Evolutionary conservation across 148 eudicot genomes (phyloP).

Genomic region (Selenicereus undatus): DNA sequence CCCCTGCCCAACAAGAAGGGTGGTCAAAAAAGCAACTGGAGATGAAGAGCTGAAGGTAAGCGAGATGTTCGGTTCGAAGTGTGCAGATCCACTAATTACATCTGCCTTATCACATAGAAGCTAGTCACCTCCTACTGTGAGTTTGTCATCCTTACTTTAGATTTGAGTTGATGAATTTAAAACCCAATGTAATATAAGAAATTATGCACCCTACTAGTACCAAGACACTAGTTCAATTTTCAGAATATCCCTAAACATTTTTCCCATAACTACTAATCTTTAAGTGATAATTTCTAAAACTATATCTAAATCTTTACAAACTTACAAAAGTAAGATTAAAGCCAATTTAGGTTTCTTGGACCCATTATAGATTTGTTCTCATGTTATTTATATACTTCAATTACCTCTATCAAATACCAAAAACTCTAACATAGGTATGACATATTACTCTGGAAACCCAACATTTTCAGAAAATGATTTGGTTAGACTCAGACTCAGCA

Average conservation of each 20-base stretch:
- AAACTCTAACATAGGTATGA: not conserved
- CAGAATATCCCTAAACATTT: not conserved
- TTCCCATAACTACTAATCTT: not conserved
- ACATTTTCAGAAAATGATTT: no score
- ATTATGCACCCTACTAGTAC: not conserved
- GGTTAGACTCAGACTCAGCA: no score
- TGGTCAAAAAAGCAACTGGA: conserved; percentile 40
- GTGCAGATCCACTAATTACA: conserved; percentile 80
- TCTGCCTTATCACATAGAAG: conserved; percentile 91
- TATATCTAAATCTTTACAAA: not conserved
- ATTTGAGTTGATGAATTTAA: not conserved
- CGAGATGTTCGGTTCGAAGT: conserved; percentile 63
- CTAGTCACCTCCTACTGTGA: conserved; percentile 94
- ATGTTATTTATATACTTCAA: not conserved
- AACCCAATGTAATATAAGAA: not conserved
- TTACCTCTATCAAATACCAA: not conserved
- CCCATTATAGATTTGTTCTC: not conserved
- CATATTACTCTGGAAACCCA: no score
- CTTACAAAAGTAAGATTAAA: not conserved
- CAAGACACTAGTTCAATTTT: not conserved
- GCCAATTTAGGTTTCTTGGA: not conserved
- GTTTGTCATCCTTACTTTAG: conserved; percentile 21
- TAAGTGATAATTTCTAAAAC: not conserved
- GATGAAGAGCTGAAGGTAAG: conserved; percentile 44
- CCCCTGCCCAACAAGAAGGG: conserved; percentile 34